Evolutionary conservation across 495 filamentous ascomycete species (phyloP).

Genomic region (Xylaria curta): DNA sequence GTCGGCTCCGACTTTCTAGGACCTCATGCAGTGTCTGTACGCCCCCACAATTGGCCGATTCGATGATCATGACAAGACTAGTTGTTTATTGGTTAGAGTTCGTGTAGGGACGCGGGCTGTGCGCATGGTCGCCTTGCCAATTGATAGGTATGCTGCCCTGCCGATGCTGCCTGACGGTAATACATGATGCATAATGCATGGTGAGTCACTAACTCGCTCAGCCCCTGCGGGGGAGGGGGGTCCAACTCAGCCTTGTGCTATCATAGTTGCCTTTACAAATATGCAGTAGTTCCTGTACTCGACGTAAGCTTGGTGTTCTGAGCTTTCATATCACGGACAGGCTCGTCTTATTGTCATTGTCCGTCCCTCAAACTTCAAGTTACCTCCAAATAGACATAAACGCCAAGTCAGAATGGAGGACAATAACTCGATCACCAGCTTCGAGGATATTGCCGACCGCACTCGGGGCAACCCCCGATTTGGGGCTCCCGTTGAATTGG

Average conservation of each 20-base stretch:
- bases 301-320: not conserved
- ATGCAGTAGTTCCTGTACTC: not conserved
- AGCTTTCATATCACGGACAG: not conserved
- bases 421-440: conserved; percentile 34
- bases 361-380: not conserved
- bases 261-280: not conserved
- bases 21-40: not conserved
- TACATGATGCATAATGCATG: not conserved
- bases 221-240: conserved; percentile 3
- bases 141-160: not conserved
- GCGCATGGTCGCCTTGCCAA: not conserved
- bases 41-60: not conserved
- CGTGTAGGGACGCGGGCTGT: not conserved
- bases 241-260: conserved; percentile 6
- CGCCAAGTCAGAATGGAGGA: conserved; percentile 28
- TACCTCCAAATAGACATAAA: not conserved
- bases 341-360: not conserved
- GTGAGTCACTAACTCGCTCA: conserved; percentile 7
- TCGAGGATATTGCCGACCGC: conserved; percentile 35
- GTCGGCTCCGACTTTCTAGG: conserved; percentile 7
- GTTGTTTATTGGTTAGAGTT: not conserved
- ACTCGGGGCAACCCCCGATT: not conserved
- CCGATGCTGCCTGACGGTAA: not conserved
- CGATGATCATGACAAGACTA: not conserved
- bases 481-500: not conserved